Evolutionary conservation across 1,284 basidiomycete species (phyloP), one percentile per base, ranked within the genome.

Genomic region (Leccinum cinnamomeum): DNA sequence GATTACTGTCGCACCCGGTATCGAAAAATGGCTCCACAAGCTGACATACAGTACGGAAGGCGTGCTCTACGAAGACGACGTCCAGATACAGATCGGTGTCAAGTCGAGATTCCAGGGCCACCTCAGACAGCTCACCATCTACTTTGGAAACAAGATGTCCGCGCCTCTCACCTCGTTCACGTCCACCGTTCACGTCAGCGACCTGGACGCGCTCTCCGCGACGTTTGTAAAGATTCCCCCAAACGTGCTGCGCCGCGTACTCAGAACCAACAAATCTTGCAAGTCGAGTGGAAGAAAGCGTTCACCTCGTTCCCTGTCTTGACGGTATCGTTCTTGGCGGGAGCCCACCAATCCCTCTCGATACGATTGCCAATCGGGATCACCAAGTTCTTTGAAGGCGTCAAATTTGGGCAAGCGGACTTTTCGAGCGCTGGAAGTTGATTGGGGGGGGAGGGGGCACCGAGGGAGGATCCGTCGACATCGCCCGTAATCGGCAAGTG

Each of bases 41-140:
- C 82, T 98, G 35, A 88, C 85, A 2, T 94, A 90, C 75, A 82
- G 79, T 37, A 77, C 84, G 23, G 97, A 99, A 67, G 97, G 97
- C 54, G 89, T 99, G 25, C 83, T 99, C 28, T 99, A 94, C 77
- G 97, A 99, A 75, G 97, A 99, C 71, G 86, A 30, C 30, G 30
- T 92, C 14, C 93, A 97, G 76, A 85, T 99, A 39, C 97, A 98
- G 75, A 89, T 99, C 65, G 97, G 97, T 30, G 78, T 99, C 80
- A 99, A 99, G 79, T 94, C 95, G 54, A 90, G 96, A 71, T 99
- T 94, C 75, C 96, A 98, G 75, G 92, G 91, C 12, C 89, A 95
- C 69, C 84, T 94, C 41, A 97, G 97, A 14, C 92, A 97, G 67
- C 76, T 99, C 51, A 93, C 95, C 20, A 81, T 99, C 33, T 99